phyloP scores from a whole-genome alignment of 2,329 filamentous ascomycete genomes.

The Podosphaera xanthii region DNA sequence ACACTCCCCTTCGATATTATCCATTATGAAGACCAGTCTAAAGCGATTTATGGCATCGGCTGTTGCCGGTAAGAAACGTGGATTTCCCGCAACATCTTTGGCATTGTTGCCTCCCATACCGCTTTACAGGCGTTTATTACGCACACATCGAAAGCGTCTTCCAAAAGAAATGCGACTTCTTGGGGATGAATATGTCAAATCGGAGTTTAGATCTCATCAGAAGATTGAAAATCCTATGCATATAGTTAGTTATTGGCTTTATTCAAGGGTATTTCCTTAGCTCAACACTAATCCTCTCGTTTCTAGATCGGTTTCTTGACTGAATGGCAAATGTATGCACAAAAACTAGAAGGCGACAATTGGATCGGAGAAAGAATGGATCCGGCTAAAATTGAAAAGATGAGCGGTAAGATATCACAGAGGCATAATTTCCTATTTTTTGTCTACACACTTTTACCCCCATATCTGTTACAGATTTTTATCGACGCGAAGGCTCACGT shows the following conservation, averaged over 20 bases:
- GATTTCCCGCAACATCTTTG: slow-evolving; percentile 11
- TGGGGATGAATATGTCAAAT: slow-evolving; percentile 82
- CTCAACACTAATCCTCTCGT: slow-evolving; percentile 1
- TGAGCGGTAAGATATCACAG: slow-evolving; percentile 49
- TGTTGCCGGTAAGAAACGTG: not conserved
- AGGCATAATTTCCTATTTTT: not conserved
- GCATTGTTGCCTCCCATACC: slow-evolving; percentile 30
- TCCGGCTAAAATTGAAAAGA: slow-evolving; percentile 61
- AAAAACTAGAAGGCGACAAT: slow-evolving; percentile 66
- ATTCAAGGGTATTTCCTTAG: not conserved
- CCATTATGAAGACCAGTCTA: not conserved
- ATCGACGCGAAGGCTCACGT: not conserved
- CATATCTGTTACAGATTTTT: not conserved
- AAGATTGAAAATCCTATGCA: slow-evolving; percentile 77
- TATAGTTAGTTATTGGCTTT: slow-evolving; percentile 36
- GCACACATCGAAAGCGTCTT: slow-evolving; percentile 63
- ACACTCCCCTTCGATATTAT: no score
- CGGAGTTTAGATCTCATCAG: slow-evolving; percentile 69
- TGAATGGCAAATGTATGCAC: slow-evolving; percentile 90
- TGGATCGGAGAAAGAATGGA: slow-evolving; percentile 79
- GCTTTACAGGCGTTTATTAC: slow-evolving; percentile 69
- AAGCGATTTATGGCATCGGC: not conserved
- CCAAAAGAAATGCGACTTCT: slow-evolving; percentile 53
- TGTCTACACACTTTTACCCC: not conserved
- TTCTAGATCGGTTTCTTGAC: slow-evolving; percentile 75